Conservation (phyloP, 768 basidiomycete genomes). For the Harrya chromipes region DNA sequence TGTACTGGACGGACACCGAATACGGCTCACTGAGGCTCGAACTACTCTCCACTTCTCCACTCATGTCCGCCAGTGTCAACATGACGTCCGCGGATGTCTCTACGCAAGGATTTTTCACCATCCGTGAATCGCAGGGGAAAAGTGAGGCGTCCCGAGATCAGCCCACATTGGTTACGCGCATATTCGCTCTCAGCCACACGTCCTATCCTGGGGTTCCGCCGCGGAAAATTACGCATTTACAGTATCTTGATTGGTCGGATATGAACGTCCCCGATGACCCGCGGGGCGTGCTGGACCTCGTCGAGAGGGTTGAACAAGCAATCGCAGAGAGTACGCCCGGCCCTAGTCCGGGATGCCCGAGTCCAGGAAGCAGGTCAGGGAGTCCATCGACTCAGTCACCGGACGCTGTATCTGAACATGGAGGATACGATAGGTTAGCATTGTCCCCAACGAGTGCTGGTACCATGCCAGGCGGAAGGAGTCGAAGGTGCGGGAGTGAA, state of each 20-base stretch:
- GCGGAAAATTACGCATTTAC: slow-evolving; percentile 78
- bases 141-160: slow-evolving; percentile 12
- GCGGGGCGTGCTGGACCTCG: slow-evolving; percentile 65
- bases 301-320: slow-evolving; percentile 58
- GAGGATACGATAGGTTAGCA: slow-evolving; percentile 1
- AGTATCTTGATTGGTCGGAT: slow-evolving; percentile 95
- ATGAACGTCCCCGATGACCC: slow-evolving; percentile 92
- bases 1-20: slow-evolving; percentile 73
- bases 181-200: slow-evolving; percentile 65
- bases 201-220: slow-evolving; percentile 57
- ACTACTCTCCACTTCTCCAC: slow-evolving; percentile 45
- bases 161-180: slow-evolving; percentile 47
- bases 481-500: slow-evolving; percentile 13
- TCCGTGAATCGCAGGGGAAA: slow-evolving; percentile 21
- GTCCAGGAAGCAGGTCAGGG: slow-evolving; percentile 19
- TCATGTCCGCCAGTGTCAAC: slow-evolving; percentile 13
- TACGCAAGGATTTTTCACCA: slow-evolving; percentile 36
- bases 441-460: slow-evolving; percentile 20
- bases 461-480: not conserved
- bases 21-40: slow-evolving; percentile 74
- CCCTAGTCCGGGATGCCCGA: slow-evolving; percentile 26
- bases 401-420: slow-evolving; percentile 4
- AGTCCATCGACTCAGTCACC: slow-evolving; percentile 21
- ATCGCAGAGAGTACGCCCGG: slow-evolving; percentile 29
- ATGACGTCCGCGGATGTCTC: slow-evolving; percentile 34